Base-by-base conservation (phyloP, 768 basidiomycete species). In the Leccinellum rugosiceps region DNA sequence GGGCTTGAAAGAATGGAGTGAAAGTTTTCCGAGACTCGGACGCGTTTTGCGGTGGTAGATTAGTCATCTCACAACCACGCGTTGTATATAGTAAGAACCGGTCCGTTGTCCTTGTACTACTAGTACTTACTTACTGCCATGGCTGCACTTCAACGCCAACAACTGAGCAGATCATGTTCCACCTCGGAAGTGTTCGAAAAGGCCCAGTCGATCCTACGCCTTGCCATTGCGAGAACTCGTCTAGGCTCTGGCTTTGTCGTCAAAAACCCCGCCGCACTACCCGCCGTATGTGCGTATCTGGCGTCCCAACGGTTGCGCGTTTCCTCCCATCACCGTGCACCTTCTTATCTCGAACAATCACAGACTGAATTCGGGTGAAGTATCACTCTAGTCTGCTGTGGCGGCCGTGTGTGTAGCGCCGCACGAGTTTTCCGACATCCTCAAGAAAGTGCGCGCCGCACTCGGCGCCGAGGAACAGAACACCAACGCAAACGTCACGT, bases 221-320 rank as follows among this genome's bases (percentile, higher is more conserved):
- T 73, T 6, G 68, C 60, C 1, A 56, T 38, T 14, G 58, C 63
- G 50, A 68, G 53, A 28, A 74, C 70, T 14, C 63, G 69, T 48
- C 63, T 51, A 21, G 73, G 72, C 14, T 62, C 72, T 11, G 72
- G 70, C 0, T 73, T 65, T 47, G 52, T 59, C 23, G 59, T 68
- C 45, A 69, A 69, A 55, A 59, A 56, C 43, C 31, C 64, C 6
- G 58, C 53, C 35, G 66, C 62, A 10, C 60, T 73, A 13, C 66
- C 69, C 3, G 64, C 70, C 6, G 47, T 72, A 28, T 73, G 70
- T 58, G 72, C 72, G 26, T 70, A 68, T 51, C 55, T 73, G 3
- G 72, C 72, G 17, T 73, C 72, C 11, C 62, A 73, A 63, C 63
- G 61, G 73, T 73, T 50, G 59, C 69, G 50, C 44, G 52, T 26